Evolutionary conservation across 192 early-diverging fungal species (phyloP).

Genomic region (Rhizophagus prolifer): DNA sequence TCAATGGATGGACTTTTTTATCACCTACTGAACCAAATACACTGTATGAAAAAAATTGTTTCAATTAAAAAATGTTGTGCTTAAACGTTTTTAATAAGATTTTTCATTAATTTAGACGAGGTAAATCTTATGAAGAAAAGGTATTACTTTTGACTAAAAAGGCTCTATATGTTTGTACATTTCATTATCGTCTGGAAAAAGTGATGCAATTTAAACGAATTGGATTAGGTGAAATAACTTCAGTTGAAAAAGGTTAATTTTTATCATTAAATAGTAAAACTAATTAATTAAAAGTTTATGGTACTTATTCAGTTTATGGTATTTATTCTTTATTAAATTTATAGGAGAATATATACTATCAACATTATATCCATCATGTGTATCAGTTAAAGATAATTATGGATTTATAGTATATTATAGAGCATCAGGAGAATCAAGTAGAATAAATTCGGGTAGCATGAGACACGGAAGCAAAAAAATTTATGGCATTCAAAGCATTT

Average conservation of each 20-base stretch:
- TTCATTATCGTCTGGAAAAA: slow-evolving; percentile 67
- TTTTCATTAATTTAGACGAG: slow-evolving; percentile 10
- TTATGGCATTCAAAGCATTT: slow-evolving; percentile 43
- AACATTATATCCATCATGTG: slow-evolving; percentile 35
- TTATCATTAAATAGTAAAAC: slow-evolving; percentile 18
- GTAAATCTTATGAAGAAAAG: slow-evolving; percentile 58
- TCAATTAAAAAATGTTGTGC: too few species aligned
- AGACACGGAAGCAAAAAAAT: slow-evolving; percentile 26
- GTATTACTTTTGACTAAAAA: slow-evolving; percentile 62
- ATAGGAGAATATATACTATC: slow-evolving; percentile 46
- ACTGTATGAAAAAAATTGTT: slow-evolving; percentile 30
- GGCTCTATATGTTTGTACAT: slow-evolving; percentile 69
- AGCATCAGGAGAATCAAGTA: slow-evolving; percentile 46
- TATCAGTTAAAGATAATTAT: slow-evolving; percentile 48
- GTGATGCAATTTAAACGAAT: slow-evolving; percentile 64
- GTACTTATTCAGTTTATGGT: background rate
- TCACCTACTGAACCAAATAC: slow-evolving; percentile 55
- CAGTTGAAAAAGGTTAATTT: slow-evolving; percentile 55
- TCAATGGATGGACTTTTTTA: slow-evolving; percentile 64
- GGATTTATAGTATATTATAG: slow-evolving; percentile 50
- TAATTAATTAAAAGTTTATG: background rate
- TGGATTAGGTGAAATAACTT: slow-evolving; percentile 52
- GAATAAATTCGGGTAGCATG: slow-evolving; percentile 54
- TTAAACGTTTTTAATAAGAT: too few species aligned
- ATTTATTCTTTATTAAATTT: background rate